Conservation (phyloP, 2,329 filamentous ascomycete species). For the Exophiala sp. region DNA sequence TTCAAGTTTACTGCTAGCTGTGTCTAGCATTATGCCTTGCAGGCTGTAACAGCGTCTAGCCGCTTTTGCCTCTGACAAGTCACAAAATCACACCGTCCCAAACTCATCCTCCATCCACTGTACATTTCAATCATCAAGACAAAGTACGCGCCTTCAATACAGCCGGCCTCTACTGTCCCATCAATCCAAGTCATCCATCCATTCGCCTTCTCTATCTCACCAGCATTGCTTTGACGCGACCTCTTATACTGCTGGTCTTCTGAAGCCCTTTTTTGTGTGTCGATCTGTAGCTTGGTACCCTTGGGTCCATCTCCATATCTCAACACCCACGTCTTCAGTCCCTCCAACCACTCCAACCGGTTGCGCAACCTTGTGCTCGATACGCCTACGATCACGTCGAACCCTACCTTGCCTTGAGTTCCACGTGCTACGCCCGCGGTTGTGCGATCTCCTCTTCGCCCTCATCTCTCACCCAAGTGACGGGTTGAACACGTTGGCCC, state of each 20-base stretch:
- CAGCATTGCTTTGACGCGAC: no score
- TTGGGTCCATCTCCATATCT: neutral
- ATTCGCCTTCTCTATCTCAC: neutral
- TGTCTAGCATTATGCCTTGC: no score
- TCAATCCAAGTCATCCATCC: neutral
- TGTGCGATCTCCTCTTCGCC: neutral
- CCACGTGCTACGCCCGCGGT: neutral
- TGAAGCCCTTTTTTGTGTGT: neutral
- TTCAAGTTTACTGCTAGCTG: no score
- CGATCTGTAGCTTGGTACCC: neutral
- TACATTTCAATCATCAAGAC: neutral
- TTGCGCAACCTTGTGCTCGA: neutral
- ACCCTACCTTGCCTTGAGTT: neutral
- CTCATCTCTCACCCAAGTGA: conserved; percentile 1
- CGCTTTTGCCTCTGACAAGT: neutral
- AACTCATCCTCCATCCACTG: neutral
- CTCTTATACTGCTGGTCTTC: no score
- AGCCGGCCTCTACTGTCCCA: neutral
- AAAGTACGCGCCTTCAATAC: neutral
- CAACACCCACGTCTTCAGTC: neutral
- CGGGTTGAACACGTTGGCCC: conserved; percentile 6
- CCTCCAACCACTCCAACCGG: neutral
- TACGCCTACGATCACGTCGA: neutral
- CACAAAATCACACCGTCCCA: neutral
- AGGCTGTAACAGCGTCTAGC: no score